These are phyloP conservation scores for Microdochium paspali DNA, from an alignment of 2,329 filamentous ascomycete genomes.

Conservation along the genomic window DNA sequence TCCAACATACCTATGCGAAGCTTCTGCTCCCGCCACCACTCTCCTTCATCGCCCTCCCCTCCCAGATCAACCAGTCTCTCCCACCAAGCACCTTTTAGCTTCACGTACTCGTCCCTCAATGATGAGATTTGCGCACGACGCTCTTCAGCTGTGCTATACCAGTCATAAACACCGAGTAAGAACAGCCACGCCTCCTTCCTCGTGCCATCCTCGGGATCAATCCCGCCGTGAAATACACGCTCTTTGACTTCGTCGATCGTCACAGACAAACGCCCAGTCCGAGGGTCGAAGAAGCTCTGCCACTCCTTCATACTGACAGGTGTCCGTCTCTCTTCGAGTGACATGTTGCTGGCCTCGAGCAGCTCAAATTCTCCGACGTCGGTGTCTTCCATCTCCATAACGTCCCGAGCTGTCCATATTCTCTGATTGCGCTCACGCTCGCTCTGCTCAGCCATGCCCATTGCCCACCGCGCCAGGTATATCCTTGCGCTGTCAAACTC, in stretches of 20 bases:
- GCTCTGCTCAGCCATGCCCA: constrained; percentile 96
- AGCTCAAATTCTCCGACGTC: constrained; percentile 95
- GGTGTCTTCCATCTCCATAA: constrained; percentile 88
- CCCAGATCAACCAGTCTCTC: constrained; percentile 79
- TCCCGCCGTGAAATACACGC: constrained; percentile 88
- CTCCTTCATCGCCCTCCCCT: constrained; percentile 69
- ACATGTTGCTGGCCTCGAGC: constrained; percentile 66
- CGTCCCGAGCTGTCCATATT: constrained; percentile 89
- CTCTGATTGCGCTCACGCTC: constrained; percentile 77
- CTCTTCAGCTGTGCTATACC: constrained; percentile 84
- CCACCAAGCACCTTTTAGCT: constrained; percentile 94
- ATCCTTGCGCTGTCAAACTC: constrained; percentile 95
- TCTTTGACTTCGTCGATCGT: constrained; percentile 93
- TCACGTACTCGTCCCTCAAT: constrained; percentile 84
- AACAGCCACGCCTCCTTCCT: constrained; percentile 97
- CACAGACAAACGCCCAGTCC: constrained; percentile 63
- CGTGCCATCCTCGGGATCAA: constrained; percentile 82
- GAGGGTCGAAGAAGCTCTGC: constrained; percentile 77
- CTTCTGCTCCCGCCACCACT: constrained; percentile 96
- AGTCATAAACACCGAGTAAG: constrained; percentile 81
- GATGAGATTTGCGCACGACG: constrained; percentile 75
- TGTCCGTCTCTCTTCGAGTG: constrained; percentile 67
- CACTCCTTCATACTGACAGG: constrained; percentile 77
- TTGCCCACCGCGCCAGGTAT: constrained; percentile 93
- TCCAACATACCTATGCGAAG: constrained; percentile 77